Base-by-base conservation (phyloP, 805 yeast genomes). In the Ogataea polymorpha region DNA sequence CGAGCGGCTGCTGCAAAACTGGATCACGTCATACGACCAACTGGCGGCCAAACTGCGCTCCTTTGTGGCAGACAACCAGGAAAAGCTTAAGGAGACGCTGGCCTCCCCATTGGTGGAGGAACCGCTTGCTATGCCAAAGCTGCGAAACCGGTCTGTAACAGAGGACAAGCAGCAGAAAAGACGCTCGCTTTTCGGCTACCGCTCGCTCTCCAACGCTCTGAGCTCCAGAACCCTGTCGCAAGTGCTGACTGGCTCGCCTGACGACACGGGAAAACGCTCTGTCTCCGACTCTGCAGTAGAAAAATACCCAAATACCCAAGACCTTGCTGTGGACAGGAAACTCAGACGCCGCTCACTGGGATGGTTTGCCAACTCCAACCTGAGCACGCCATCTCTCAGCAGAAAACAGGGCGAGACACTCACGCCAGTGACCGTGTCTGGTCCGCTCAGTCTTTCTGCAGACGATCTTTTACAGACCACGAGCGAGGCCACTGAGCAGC, bases 101-200 rank as follows among this genome's bases (percentile, higher is more conserved):
- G 42, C 37, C 6, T 24, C 45, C 12, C 58, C 56, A 34, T 12
- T 50, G 24, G 50, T 37, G 26, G 49, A 48, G 30, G 50, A 48
- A 30, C 32, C 36, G n/a, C 40, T 48, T 20, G 17, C 24, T n/a
- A 23, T 43, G 23, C 47, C 48, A 9, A 48, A 48, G 30, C 23
- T 16, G 4, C 54, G 50, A 38, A 41, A 31, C 33, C 40, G 44
- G 23, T 32, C 48, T 3, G 35, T 34, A 15, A 20, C 46, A 5
- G 53, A 51, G 6, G 54, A 48, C 2, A 54, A 53, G 26, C 52
- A 44, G 37, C 33, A 44, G 9, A 49, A 50, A 35, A 51, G 65
- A 40, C 50, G 46, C 31, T 55, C 63, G 4, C 26, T 58, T 13
- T 57, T 58, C 36, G 58, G 61, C 15, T 56, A 55, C 37, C 39